Evolutionary conservation across 768 basidiomycete genomes (phyloP).

Genomic region (Pulveroboletus sp.): DNA sequence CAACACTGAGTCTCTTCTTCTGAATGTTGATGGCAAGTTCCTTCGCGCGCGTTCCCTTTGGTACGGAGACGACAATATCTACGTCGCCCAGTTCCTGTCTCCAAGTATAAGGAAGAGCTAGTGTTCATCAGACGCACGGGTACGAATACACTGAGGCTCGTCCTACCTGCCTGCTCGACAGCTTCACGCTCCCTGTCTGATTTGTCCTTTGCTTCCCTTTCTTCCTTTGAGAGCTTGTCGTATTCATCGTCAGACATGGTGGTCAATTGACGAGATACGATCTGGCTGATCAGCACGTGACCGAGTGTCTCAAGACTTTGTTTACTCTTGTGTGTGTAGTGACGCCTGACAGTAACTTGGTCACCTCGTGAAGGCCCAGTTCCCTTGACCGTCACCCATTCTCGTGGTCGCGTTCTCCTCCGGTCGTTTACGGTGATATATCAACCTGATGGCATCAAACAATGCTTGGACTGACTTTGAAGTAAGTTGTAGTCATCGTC

Average conservation of each 20-base stretch:
- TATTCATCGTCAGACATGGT: slow-evolving; percentile 51
- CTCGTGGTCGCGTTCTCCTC: slow-evolving; percentile 10
- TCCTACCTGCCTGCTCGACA: slow-evolving; percentile 81
- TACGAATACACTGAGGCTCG: slow-evolving; percentile 10
- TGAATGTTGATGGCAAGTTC: slow-evolving; percentile 72
- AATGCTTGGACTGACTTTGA: slow-evolving; percentile 75
- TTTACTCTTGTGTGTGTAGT: slow-evolving; percentile 36
- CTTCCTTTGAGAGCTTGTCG: slow-evolving; percentile 73
- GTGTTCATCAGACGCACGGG: slow-evolving; percentile 17
- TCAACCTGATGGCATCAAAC: slow-evolving; percentile 52
- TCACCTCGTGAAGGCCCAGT: slow-evolving; percentile 9
- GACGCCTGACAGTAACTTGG: slow-evolving; percentile 18
- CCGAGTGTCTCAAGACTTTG: slow-evolving; percentile 9
- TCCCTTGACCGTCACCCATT: slow-evolving; percentile 9
- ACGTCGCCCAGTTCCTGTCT: slow-evolving; percentile 86
- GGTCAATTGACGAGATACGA: slow-evolving; percentile 17
- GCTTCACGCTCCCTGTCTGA: slow-evolving; percentile 65
- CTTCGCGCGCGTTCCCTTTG: slow-evolving; percentile 80
- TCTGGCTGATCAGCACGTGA: slow-evolving; percentile 30
- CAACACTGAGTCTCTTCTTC: slow-evolving; percentile 81
- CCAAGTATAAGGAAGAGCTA: slow-evolving; percentile 91
- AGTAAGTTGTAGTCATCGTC: slow-evolving; percentile 38
- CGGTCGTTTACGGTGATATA: slow-evolving; percentile 4
- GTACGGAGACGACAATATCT: slow-evolving; percentile 79
- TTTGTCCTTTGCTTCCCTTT: slow-evolving; percentile 72